Conservation (phyloP, 2,329 filamentous ascomycete species). For the Aspergillus latus region DNA sequence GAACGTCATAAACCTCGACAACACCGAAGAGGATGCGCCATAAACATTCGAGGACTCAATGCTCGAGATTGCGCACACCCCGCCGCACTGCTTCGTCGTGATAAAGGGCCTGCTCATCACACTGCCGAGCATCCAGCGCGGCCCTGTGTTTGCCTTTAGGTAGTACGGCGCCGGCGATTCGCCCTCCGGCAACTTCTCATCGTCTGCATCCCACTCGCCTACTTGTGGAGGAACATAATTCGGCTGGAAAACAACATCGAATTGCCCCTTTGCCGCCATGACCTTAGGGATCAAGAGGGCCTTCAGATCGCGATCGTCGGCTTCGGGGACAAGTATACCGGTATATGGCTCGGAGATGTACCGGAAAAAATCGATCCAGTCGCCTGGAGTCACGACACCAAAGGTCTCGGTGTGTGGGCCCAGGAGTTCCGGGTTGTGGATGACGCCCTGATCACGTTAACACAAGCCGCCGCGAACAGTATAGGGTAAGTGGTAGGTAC, state of each 20-base stretch:
- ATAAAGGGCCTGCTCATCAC: constrained; percentile 48
- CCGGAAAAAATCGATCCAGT: constrained; percentile 63
- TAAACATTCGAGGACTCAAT: constrained; percentile 49
- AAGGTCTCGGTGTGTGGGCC: constrained; percentile 56
- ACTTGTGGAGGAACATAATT: constrained; percentile 49
- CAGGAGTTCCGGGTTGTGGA: constrained; percentile 58
- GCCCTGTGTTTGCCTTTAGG: constrained; percentile 49
- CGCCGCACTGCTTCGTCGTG: constrained; percentile 48
- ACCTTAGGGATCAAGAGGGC: constrained; percentile 55
- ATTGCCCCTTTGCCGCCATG: constrained; percentile 56
- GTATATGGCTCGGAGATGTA: constrained; percentile 55
- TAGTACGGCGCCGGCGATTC: constrained; percentile 50
- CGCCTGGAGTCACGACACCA: constrained; percentile 57
- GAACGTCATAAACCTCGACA: constrained; percentile 46
- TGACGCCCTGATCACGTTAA: constrained; percentile 26
- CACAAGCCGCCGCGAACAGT: background rate
- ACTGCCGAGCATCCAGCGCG: constrained; percentile 34
- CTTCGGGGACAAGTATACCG: constrained; percentile 53
- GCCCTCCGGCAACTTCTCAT: constrained; percentile 25
- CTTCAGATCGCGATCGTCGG: constrained; percentile 54
- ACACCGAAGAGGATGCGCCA: constrained; percentile 30
- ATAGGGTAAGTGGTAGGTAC: constrained; percentile 34
- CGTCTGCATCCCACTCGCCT: constrained; percentile 27
- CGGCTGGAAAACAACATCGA: constrained; percentile 56
- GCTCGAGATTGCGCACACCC: constrained; percentile 55